phyloP scores from a whole-genome alignment of 2,329 filamentous ascomycete species.

The Ophiognomonia clavigignenti-juglandacearum region DNA sequence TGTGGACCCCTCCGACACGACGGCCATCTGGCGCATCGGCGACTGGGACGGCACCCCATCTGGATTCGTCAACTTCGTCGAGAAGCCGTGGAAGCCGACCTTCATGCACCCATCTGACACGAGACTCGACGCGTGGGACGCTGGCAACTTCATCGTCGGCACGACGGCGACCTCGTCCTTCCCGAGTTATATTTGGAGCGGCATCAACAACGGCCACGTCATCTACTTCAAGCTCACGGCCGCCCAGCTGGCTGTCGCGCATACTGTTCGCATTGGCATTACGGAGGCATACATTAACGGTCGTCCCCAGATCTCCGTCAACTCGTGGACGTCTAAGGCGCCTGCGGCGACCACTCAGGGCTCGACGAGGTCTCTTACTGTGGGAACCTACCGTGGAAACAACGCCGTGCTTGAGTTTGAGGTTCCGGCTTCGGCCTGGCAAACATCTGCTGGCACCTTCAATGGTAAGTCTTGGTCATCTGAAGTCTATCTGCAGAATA shows the following conservation, averaged over 20 bases:
- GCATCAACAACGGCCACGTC: constrained; percentile 35
- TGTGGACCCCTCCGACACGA: constrained; percentile 27
- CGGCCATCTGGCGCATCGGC: constrained; percentile 31
- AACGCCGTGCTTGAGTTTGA: constrained; percentile 24
- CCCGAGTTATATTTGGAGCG: constrained; percentile 37
- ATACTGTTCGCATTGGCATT: constrained; percentile 26
- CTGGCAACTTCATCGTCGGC: constrained; percentile 30
- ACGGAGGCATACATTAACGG: constrained; percentile 28
- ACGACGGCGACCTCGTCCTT: constrained; percentile 29
- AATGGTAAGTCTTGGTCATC: constrained; percentile 11
- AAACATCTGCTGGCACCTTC: constrained; percentile 23
- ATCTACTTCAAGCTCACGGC: constrained; percentile 32
- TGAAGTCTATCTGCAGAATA: neutral
- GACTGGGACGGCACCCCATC: constrained; percentile 31
- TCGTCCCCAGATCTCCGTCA: constrained; percentile 26
- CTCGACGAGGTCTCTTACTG: constrained; percentile 27
- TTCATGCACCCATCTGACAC: constrained; percentile 35
- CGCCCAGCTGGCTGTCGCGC: constrained; percentile 23
- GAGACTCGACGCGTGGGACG: constrained; percentile 26
- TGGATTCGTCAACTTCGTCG: constrained; percentile 31
- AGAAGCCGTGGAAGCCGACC: constrained; percentile 34
- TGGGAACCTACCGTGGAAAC: constrained; percentile 28
- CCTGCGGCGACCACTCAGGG: constrained; percentile 25
- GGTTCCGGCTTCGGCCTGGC: constrained; percentile 24
- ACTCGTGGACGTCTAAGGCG: constrained; percentile 23